These are phyloP conservation scores for Phytophthora sp. DNA, from an alignment of 352 stramenopile species.

Conservation along the genomic window DNA sequence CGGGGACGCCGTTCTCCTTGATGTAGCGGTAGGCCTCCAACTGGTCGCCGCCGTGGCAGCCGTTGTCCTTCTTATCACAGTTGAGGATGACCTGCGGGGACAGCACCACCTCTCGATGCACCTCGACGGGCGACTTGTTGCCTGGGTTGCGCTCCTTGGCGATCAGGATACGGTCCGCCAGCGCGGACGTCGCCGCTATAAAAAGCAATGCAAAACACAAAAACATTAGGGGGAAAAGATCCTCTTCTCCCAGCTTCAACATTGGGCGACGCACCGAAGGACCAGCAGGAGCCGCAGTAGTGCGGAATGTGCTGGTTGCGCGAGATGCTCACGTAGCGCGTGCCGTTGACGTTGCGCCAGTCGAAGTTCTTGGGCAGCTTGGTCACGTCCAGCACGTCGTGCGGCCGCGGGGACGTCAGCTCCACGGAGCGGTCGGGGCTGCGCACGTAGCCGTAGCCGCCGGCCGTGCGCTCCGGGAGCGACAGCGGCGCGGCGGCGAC, in stretches of 20 bases:
- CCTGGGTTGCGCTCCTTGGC: constrained; percentile 62
- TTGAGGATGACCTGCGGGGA: constrained; percentile 90
- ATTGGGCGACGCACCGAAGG: constrained; percentile 59
- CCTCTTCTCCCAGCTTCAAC: constrained; percentile 12
- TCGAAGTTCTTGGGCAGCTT: constrained; percentile 94
- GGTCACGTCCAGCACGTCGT: constrained; percentile 64
- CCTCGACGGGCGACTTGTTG: constrained; percentile 62
- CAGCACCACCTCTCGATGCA: constrained; percentile 81
- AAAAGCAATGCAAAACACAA: constrained; percentile 9
- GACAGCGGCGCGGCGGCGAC: constrained; percentile 1
- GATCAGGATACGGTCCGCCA: constrained; percentile 89
- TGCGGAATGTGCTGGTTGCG: constrained; percentile 88
- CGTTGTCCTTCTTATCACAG: constrained; percentile 84
- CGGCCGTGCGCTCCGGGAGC: constrained; percentile 1
- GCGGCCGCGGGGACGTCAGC: constrained; percentile 65
- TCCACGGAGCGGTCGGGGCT: constrained; percentile 69
- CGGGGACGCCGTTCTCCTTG: constrained; percentile 91
- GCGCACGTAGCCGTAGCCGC: constrained; percentile 74
- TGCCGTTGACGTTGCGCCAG: constrained; percentile 90
- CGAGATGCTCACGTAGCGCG: constrained; percentile 82
- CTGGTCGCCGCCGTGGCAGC: constrained; percentile 94
- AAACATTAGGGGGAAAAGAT: not conserved
- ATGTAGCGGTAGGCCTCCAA: constrained; percentile 93
- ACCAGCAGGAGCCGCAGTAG: constrained; percentile 92
- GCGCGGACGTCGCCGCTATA: constrained; percentile 78